These are phyloP conservation scores for Xerocomellus intermedius DNA, from an alignment of 768 basidiomycete species.

Conservation along the genomic window DNA sequence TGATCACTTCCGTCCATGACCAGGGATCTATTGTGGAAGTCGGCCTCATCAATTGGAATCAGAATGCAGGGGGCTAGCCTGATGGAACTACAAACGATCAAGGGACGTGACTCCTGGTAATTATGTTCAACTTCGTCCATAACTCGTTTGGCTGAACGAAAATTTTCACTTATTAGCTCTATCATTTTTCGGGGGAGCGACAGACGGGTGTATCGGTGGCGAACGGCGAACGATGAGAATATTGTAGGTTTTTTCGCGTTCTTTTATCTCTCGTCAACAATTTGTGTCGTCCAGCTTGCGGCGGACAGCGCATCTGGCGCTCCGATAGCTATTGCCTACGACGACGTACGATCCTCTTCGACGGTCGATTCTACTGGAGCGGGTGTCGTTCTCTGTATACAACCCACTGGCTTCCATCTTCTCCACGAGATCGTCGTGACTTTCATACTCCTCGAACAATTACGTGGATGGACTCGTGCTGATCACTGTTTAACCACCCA, in stretches of 20 bases:
- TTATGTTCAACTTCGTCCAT: not conserved
- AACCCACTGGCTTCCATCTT: conserved; percentile 20
- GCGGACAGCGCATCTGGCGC: not conserved
- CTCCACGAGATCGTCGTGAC: conserved; percentile 17
- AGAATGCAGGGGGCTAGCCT: not conserved
- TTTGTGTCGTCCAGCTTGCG: conserved; percentile 4
- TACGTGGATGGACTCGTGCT: not conserved
- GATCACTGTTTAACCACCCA: not conserved
- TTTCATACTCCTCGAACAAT: conserved; percentile 13
- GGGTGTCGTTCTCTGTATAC: conserved; percentile 8
- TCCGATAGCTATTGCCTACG: conserved; percentile 12
- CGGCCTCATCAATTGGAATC: conserved; percentile 20
- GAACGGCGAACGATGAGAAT: not conserved
- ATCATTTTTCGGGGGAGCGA: conserved; percentile 12
- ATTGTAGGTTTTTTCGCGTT: not conserved
- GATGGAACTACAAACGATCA: conserved; percentile 2
- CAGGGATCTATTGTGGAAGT: conserved; percentile 3
- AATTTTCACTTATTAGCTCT: not conserved
- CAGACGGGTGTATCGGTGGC: conserved; percentile 13
- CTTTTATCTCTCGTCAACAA: too few relatives aligned
- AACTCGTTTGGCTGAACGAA: not conserved
- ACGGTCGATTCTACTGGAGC: not conserved
- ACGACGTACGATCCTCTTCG: not conserved
- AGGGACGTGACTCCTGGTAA: conserved; percentile 1
- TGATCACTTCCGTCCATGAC: conserved; percentile 15